Evolutionary conservation across 805 yeast genomes (phyloP), one percentile per base, ranked within the genome.

Genomic region (Metschnikowia amazonensis): DNA sequence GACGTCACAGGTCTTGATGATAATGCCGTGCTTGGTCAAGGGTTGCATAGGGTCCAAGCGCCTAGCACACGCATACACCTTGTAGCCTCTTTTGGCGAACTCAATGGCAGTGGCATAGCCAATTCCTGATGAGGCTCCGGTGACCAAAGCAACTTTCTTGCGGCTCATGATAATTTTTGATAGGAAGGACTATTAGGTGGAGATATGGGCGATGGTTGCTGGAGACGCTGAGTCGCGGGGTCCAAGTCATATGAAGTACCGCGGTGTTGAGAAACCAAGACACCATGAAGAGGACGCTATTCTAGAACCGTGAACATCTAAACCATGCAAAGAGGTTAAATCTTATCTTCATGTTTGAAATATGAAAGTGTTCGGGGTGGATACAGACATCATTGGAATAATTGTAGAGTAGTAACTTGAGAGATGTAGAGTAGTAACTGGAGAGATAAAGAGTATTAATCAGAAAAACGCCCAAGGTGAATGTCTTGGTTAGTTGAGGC

Each of bases 11-110:
- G 66, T 48, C 27, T 81, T 60, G 2, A 76, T 76, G 21, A 60
- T 64, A 3, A 83, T 66, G 0, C 77, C 75, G 38, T 67, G 63
- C n/a, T 70, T 57, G 17, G 66, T 64, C 47, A 83, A 65, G 5
- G 73, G 71, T 32, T 75, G 70, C 82, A 86, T 82, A 3, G 77
- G 78, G 39, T 72, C 81, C 27, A 77, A 55, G 52, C 89, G 74
- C 60, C 95, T 72, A 2, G 94, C 89, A 46, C 86, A 82, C 0
- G 90, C 90, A 58, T 78, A 84, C 0, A 86, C 89, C 47, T 68
- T 62, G 61, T 74, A 79, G 3, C 83, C 82, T 46, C 76, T 64
- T 17, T 58, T 48, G 18, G 72, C 80, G 41, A 80, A 65, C 49
- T 75, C 77, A 16, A 60, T 51, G 5, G 81, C 72, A 5, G 78